Percentiles rank a stretch among this genome's conserved stretches.
phyloP scores from a whole-genome alignment of 225 moss, liverwort and hornwort genomes.

The Asterella californica region DNA sequence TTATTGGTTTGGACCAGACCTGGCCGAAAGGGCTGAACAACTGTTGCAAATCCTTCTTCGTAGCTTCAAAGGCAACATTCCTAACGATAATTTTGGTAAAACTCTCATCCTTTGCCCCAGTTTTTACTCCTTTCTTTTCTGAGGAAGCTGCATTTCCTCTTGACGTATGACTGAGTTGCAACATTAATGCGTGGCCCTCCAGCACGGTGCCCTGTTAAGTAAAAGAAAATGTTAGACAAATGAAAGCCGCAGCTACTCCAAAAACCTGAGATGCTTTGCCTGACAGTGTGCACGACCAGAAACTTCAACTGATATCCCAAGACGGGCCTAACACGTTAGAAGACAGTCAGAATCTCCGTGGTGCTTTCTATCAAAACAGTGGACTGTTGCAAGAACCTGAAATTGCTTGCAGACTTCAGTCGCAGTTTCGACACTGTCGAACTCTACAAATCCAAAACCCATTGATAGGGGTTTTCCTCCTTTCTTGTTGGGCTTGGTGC shows the following conservation, averaged over 20 bases:
- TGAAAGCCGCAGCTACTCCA: background rate
- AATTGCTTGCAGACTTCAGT: conserved; percentile 73
- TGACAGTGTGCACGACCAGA: background rate
- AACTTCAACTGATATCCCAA: background rate
- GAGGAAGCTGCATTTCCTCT: conserved; percentile 51
- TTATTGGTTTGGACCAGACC: conserved; percentile 33
- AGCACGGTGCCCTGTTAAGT: conserved; percentile 69
- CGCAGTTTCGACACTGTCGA: conserved; percentile 73
- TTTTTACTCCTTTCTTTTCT: conserved; percentile 48
- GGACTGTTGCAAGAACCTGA: conserved; percentile 47
- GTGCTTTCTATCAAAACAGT: background rate
- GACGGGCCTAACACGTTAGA: background rate
- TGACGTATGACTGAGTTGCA: conserved; percentile 68
- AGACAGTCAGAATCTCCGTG: background rate
- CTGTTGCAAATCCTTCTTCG: conserved; percentile 80
- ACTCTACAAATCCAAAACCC: conserved; percentile 98
- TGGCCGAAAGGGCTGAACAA: conserved; percentile 94
- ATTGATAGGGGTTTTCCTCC: conserved; percentile 76
- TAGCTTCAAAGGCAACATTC: conserved; percentile 97
- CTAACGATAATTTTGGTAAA: conserved; percentile 89
- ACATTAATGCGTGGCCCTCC: conserved; percentile 84
- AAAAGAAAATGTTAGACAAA: background rate
- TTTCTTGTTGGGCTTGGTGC: conserved; percentile 67
- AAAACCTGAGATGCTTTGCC: background rate
- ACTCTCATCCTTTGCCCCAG: conserved; percentile 59